These are phyloP conservation scores for Pistacia atlantica DNA, from an alignment of 345 rosid genomes.

Conservation along the genomic window DNA sequence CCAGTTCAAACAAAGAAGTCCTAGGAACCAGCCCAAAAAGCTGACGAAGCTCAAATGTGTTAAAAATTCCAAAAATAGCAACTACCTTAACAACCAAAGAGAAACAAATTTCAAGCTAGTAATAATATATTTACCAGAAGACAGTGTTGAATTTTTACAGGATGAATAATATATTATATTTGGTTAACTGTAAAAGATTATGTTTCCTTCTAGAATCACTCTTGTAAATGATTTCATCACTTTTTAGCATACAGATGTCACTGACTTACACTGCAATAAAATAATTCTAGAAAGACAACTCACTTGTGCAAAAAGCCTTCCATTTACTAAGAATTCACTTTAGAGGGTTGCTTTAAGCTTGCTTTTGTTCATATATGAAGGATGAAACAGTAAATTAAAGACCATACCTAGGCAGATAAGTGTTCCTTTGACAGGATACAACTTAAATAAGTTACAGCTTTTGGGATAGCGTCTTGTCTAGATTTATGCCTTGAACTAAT, in stretches of 20 bases:
- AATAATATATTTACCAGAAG: neutral
- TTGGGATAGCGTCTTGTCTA: neutral
- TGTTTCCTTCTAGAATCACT: neutral
- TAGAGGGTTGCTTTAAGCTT: neutral
- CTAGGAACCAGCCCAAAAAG: conserved; percentile 45
- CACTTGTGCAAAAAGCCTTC: neutral
- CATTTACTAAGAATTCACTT: neutral
- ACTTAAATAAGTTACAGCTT: neutral
- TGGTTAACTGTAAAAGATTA: neutral
- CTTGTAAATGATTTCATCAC: neutral
- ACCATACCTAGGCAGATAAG: neutral
- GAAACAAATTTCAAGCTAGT: neutral
- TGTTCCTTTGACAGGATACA: neutral
- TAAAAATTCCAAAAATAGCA: neutral
- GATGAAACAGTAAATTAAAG: neutral
- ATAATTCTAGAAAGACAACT: conserved; percentile 5
- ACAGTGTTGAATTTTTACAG: neutral
- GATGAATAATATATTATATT: neutral
- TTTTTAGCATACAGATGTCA: neutral
- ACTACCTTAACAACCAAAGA: neutral
- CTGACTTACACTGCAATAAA: neutral
- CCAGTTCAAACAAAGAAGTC: conserved; percentile 39
- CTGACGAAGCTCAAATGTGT: conserved; percentile 32
- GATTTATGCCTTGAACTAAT: neutral
- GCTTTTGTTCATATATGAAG: neutral